Evolutionary conservation across 1,284 basidiomycete species (phyloP), one percentile per base, ranked within the genome.

Genomic region (Mycena sp.): DNA sequence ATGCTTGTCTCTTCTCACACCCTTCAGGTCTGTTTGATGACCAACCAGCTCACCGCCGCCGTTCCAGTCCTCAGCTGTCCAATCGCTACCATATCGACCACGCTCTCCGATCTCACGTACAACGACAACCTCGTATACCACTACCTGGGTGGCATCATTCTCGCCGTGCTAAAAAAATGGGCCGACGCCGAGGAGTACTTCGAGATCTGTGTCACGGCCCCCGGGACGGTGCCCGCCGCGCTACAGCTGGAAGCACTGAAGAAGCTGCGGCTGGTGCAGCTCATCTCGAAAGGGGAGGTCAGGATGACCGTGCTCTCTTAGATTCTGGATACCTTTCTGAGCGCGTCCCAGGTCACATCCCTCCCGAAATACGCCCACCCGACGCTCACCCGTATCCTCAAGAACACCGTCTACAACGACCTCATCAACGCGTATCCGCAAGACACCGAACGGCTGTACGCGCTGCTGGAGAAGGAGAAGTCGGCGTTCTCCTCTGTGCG

Each of bases 201-300:
- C 56, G 92, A 94, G 75, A 88, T 90, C 32, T 90, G 88, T 64
- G 86, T 91, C 32, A 87, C 87, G 35, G 86, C 88, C 44, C 94
- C 94, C 0, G 87, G 88, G 0, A 80, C 83, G 1, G 81, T 80
- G 1, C 85, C 88, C 0, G 84, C 87, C 1, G 87, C 89, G 3
- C 81, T 96, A 6, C 94, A 96, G 73, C 75, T 94, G 69, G 94
- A 95, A 70, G 94, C 94, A 0, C 81, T 91, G 72, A 96, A 96
- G 81, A 94, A 95, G 77, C 59, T 68, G 4, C 67, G 67, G 21
- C 63, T 68, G 11, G 63, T 68, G 7, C 63, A 68, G 41, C 53
- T 62, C n/a, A 48, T 65, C 29, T 58, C 58, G 52, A 38, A 23
- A n/a, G 59, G 44, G 19, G 65, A 91, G 87, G 81, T 53, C 19